A percentile compares a stretch with the other conserved stretches of the same genome.
These are phyloP conservation scores for Psilocybe cubensis DNA, from an alignment of 768 basidiomycete genomes.

Conservation along the genomic window DNA sequence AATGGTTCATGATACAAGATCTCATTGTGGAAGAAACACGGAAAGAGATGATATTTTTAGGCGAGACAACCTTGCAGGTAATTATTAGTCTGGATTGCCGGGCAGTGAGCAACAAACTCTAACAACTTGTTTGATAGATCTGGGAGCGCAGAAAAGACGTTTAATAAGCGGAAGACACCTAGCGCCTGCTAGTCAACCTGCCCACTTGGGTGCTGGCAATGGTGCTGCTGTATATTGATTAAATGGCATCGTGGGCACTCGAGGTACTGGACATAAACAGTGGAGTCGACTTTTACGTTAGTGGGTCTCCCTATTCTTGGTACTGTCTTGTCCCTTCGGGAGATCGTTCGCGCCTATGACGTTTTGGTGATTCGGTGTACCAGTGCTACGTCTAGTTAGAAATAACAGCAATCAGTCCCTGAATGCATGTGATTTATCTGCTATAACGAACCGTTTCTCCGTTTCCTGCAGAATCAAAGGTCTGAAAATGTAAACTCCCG, in stretches of 20 bases:
- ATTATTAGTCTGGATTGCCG: constrained; percentile 9
- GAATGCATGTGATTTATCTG: constrained; percentile 6
- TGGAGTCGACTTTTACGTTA: constrained; percentile 10
- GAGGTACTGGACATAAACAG: constrained; percentile 12
- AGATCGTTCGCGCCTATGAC: constrained; percentile 16
- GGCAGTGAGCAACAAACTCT: constrained; percentile 14
- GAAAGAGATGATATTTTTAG: constrained; percentile 97
- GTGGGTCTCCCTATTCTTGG: constrained; percentile 16
- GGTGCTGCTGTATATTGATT: constrained; percentile 4
- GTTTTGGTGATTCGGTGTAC: constrained; percentile 13
- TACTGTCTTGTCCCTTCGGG: constrained; percentile 21
- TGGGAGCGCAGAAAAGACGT: constrained; percentile 59
- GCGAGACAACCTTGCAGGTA: constrained; percentile 96
- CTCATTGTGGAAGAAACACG: constrained; percentile 95
- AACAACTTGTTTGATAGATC: constrained; percentile 43
- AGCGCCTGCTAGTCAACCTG: constrained; percentile 17
- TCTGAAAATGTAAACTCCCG: constrained; percentile 71
- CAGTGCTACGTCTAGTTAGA: constrained; percentile 9
- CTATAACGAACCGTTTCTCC: constrained; percentile 22
- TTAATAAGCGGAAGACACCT: constrained; percentile 23
- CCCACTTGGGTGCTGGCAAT: constrained; percentile 3
- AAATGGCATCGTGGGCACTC: constrained; percentile 17
- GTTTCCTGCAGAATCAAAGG: constrained; percentile 41
- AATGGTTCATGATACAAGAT: constrained; percentile 97
- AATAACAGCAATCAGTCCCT: constrained; percentile 9